Percentiles rank a stretch among this genome's conserved stretches.
Evolutionary conservation across 192 early-diverging fungal genomes (phyloP).

Genomic region (Gonapodya sp.): DNA sequence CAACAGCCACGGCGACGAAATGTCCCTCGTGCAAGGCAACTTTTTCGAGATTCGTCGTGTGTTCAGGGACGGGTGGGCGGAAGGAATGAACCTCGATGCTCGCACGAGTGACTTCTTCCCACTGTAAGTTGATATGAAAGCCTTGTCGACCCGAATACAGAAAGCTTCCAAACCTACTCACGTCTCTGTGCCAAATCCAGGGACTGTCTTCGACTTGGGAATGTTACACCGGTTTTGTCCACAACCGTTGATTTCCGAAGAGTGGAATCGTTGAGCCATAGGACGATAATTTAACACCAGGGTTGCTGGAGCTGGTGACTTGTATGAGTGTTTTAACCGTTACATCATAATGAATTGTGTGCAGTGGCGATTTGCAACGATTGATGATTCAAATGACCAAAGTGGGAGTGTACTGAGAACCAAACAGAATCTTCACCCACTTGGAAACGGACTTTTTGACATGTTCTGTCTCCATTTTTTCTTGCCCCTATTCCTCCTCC

Average conservation of each 20-base stretch:
- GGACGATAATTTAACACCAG: too few relatives aligned
- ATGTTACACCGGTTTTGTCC: background rate
- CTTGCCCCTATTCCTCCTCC: constrained; percentile 21
- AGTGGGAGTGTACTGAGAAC: too few relatives aligned
- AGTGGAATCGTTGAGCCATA: too few relatives aligned
- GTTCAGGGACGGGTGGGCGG: background rate
- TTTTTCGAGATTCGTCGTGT: background rate
- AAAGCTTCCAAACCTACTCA: background rate
- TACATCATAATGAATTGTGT: too few relatives aligned
- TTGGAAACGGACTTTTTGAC: too few relatives aligned
- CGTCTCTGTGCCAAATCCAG: background rate
- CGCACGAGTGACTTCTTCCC: background rate
- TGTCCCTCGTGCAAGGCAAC: background rate
- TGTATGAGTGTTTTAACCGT: too few relatives aligned
- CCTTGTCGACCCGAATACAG: background rate
- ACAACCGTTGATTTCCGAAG: too few relatives aligned
- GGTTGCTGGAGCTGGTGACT: too few relatives aligned
- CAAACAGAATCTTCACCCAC: too few relatives aligned
- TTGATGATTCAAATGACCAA: too few relatives aligned
- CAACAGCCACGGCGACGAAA: background rate
- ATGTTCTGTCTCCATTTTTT: constrained; percentile 18
- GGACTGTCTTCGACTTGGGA: background rate
- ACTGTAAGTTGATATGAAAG: background rate
- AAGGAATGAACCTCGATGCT: background rate
- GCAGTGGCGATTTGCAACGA: too few relatives aligned